Conservation (phyloP, 768 basidiomycete genomes). For the Mycena venus region DNA sequence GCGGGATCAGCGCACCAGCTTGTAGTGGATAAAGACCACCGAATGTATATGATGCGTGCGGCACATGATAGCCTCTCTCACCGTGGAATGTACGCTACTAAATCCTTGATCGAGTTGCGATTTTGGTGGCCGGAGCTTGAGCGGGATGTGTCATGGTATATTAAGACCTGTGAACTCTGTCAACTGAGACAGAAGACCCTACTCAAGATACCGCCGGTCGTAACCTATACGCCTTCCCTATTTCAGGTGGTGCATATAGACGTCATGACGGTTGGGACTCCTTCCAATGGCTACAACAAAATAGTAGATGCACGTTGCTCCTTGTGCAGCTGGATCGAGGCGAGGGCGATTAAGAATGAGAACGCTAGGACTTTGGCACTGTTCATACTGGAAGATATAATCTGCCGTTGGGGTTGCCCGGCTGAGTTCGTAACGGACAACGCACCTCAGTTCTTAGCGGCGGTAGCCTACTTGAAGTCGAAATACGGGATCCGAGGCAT, state of each 20-base stretch:
- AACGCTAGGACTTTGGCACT: too few relatives aligned
- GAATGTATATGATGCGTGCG: too few relatives aligned
- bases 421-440: constrained; percentile 43
- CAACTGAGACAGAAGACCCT: constrained; percentile 39
- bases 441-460: too few relatives aligned
- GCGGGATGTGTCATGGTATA: constrained; percentile 44
- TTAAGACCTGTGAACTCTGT: constrained; percentile 48
- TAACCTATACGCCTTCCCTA: too few relatives aligned
- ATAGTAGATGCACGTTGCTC: background rate
- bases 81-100: constrained; percentile 16
- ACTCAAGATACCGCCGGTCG: constrained; percentile 42
- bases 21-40: constrained; percentile 8
- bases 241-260: too few relatives aligned
- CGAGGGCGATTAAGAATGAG: background rate
- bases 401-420: too few relatives aligned
- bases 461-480: too few relatives aligned
- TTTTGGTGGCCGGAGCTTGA: constrained; percentile 36
- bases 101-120: background rate
- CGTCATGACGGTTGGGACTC: constrained; percentile 42
- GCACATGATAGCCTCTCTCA: constrained; percentile 37
- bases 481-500: too few relatives aligned
- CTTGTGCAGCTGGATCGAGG: background rate
- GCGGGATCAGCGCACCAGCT: background rate
- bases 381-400: background rate
- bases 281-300: background rate